phyloP scores from a whole-genome alignment of 371 early-diverging fungal species.

The Lichtheimia ramosa region DNA sequence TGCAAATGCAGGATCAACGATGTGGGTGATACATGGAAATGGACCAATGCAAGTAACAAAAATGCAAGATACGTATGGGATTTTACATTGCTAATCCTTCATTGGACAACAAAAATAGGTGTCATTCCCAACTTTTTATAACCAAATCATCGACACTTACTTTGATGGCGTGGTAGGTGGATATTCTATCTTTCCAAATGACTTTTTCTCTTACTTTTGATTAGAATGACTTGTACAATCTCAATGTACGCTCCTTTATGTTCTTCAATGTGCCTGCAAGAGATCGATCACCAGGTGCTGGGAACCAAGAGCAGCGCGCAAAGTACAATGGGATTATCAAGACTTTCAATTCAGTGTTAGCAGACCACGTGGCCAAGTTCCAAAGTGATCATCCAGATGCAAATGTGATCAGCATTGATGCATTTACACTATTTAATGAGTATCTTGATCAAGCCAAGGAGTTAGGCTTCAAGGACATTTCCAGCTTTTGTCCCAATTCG shows the following conservation, averaged over 20 bases:
- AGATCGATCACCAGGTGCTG: constrained; percentile 12
- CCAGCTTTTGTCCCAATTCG: constrained; percentile 11
- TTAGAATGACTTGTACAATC: constrained; percentile 5
- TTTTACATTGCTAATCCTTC: not conserved
- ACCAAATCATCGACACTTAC: constrained; percentile 8
- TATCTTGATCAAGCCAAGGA: constrained; percentile 10
- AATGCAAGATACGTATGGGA: not conserved
- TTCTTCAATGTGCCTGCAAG: constrained; percentile 18
- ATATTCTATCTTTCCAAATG: not conserved
- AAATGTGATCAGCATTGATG: constrained; percentile 12
- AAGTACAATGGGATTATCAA: constrained; percentile 1
- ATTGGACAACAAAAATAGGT: not conserved
- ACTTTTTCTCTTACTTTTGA: not conserved
- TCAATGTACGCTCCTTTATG: constrained; percentile 8
- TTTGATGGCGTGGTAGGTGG: constrained; percentile 12
- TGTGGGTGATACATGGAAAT: constrained; percentile 13
- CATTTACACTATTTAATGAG: constrained; percentile 5
- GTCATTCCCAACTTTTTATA: constrained; percentile 13
- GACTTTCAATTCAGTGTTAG: constrained; percentile 9
- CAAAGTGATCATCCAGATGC: constrained; percentile 12
- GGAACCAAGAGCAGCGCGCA: not conserved
- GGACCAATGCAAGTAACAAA: constrained; percentile 8
- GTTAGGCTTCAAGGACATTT: constrained; percentile 11
- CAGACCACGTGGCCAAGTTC: constrained; percentile 9
- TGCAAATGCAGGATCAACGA: constrained; percentile 13